Percentiles rank a stretch among this genome's conserved stretches.
phyloP scores from a whole-genome alignment of 2,329 filamentous ascomycete genomes.

The Huntiella moniliformis region DNA sequence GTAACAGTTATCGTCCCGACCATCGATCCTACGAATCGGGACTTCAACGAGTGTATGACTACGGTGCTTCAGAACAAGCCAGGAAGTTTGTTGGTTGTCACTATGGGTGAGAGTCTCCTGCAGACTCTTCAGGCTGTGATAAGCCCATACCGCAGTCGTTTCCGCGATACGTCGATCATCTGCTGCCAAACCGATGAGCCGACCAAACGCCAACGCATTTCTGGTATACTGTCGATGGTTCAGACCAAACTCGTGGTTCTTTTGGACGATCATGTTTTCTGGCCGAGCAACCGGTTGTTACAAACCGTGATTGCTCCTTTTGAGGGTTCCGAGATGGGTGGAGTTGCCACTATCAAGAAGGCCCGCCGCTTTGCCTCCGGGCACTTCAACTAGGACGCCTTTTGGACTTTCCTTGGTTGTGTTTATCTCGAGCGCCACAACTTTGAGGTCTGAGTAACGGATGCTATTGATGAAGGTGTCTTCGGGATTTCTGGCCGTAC shows the following conservation, averaged over 20 bases:
- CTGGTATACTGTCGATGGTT: constrained; percentile 20
- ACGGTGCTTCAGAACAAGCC: constrained; percentile 24
- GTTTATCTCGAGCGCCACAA: constrained; percentile 42
- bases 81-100: constrained; percentile 24
- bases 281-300: constrained; percentile 24
- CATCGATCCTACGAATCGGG: constrained; percentile 22
- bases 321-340: constrained; percentile 27
- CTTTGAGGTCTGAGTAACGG: constrained; percentile 38
- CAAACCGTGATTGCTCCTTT: constrained; percentile 24
- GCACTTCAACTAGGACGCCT: constrained; percentile 16
- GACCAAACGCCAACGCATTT: constrained; percentile 32
- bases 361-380: constrained; percentile 23
- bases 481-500: constrained; percentile 41
- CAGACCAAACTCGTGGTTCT: constrained; percentile 25
- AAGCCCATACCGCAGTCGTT: not conserved
- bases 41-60: constrained; percentile 24
- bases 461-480: constrained; percentile 37
- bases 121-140: constrained; percentile 13
- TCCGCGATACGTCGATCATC: constrained; percentile 14
- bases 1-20: constrained; percentile 35
- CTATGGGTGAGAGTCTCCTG: constrained; percentile 20
- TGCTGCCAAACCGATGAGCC: constrained; percentile 19
- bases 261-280: constrained; percentile 35
- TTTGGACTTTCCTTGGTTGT: constrained; percentile 37
- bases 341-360: constrained; percentile 37